Evolutionary conservation across 345 rosid genomes (phyloP).

Genomic region (Heritiera littoralis): DNA sequence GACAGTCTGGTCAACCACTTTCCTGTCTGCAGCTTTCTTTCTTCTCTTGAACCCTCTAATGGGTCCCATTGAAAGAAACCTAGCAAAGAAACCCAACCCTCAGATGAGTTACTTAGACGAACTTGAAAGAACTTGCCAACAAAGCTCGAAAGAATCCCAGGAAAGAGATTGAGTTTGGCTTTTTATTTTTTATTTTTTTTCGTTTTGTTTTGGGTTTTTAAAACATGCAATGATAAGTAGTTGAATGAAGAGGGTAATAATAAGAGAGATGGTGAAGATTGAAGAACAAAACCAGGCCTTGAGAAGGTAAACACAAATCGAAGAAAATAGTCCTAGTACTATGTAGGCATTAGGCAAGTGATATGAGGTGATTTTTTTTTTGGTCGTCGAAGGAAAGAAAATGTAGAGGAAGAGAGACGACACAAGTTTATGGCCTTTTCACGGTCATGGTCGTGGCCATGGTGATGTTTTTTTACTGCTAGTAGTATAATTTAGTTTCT

Average conservation of each 20-base stretch:
- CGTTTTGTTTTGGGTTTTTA: not conserved
- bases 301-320: not conserved
- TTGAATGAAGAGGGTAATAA: not conserved
- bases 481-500: not conserved
- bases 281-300: not conserved
- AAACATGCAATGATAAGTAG: constrained; percentile 10
- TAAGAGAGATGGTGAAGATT: not conserved
- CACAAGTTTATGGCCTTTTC: not conserved
- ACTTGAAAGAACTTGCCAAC: not conserved
- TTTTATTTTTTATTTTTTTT: too few relatives aligned
- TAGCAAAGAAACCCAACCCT: not conserved
- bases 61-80: constrained; percentile 22
- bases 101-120: not conserved
- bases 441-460: not conserved
- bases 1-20: constrained; percentile 65
- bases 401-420: not conserved
- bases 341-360: not conserved
- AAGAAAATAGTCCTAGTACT: not conserved
- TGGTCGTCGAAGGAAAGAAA: not conserved
- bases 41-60: constrained; percentile 47
- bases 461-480: too few relatives aligned
- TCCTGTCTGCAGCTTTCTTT: constrained; percentile 49
- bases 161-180: not conserved
- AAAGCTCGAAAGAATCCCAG: not conserved
- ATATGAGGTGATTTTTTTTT: not conserved